Evolutionary conservation across 176 grass and related monocot species (phyloP).

Genomic region (Oryza australiensis): DNA sequence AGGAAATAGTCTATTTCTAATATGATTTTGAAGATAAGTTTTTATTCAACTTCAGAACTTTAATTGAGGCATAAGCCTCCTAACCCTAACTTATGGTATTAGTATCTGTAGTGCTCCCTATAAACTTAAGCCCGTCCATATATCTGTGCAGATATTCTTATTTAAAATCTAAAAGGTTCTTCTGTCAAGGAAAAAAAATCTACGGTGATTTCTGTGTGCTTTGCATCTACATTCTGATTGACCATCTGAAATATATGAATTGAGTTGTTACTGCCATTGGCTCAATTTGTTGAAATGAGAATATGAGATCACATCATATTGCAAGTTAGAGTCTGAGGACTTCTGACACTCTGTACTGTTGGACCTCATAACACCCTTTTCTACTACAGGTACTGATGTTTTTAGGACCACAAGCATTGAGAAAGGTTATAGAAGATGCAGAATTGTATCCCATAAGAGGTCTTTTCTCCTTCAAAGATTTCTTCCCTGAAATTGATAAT

Average conservation of each 20-base stretch:
- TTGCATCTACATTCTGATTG: conserved; percentile 24
- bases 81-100: neutral
- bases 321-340: neutral
- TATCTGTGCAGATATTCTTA: conserved; percentile 3
- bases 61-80: neutral
- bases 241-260: conserved; percentile 27
- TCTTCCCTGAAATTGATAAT: conserved; percentile 74
- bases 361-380: conserved; percentile 15
- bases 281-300: conserved; percentile 1
- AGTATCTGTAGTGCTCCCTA: neutral
- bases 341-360: neutral
- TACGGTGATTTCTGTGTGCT: neutral
- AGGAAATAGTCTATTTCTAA: neutral
- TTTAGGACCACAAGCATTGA: conserved; percentile 77
- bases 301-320: neutral
- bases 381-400: conserved; percentile 77
- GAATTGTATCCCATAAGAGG: conserved; percentile 95
- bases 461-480: conserved; percentile 78
- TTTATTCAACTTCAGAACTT: neutral
- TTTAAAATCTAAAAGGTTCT: neutral
- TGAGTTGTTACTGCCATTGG: neutral
- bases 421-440: conserved; percentile 69
- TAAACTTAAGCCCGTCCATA: neutral
- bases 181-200: neutral
- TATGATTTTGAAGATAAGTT: conserved; percentile 12